Percentiles rank a stretch among this genome's conserved stretches.
These are phyloP conservation scores for Debaryomyces psychrophilus DNA, from an alignment of 1,139 yeast species.

Conservation along the genomic window DNA sequence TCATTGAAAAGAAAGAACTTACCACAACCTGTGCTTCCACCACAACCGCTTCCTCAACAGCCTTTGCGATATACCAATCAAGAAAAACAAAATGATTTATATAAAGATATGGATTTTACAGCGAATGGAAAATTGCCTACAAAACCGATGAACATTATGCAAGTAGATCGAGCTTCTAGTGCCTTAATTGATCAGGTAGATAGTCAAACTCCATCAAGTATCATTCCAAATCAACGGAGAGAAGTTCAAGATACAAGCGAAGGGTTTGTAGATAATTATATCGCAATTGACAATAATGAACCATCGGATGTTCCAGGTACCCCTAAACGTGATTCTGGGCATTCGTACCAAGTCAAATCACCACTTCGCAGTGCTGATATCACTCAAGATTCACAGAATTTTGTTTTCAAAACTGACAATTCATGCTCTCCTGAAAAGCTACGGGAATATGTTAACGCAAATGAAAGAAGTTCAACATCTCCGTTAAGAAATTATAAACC, in stretches of 20 bases:
- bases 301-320: constrained; percentile 4
- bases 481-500: constrained; percentile 29
- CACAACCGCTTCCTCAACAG: constrained; percentile 22
- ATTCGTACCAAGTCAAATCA: constrained; percentile 23
- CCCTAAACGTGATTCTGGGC: constrained; percentile 10
- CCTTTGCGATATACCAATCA: not conserved
- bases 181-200: constrained; percentile 4
- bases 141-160: constrained; percentile 47
- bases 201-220: not conserved
- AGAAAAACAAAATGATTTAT: constrained; percentile 21
- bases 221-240: not conserved
- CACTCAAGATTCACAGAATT: constrained; percentile 35
- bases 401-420: constrained; percentile 26
- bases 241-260: constrained; percentile 1
- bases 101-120: constrained; percentile 46
- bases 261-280: constrained; percentile 9
- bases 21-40: constrained; percentile 31
- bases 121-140: constrained; percentile 47
- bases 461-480: constrained; percentile 21
- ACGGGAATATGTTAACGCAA: constrained; percentile 25
- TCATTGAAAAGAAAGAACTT: constrained; percentile 32
- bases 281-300: constrained; percentile 9
- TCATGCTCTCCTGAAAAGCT: constrained; percentile 22
- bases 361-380: constrained; percentile 13
- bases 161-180: constrained; percentile 23